phyloP scores from a whole-genome alignment of 345 rosid species.

The Firmiana major region DNA sequence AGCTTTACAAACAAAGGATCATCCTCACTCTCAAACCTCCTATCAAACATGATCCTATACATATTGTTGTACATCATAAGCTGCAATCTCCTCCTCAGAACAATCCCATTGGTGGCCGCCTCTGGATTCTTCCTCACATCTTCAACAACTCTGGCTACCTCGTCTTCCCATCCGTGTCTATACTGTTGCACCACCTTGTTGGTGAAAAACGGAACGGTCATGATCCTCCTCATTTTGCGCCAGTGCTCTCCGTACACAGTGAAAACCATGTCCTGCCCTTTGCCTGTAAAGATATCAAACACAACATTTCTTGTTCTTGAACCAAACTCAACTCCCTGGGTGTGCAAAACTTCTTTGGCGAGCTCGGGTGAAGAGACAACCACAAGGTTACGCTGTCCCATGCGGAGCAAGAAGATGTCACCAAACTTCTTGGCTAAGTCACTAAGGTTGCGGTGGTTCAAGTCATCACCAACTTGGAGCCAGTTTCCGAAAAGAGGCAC shows the following conservation, averaged over 20 bases:
- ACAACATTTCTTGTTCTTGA: conserved; percentile 92
- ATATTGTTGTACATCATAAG: conserved; percentile 97
- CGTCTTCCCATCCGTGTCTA: conserved; percentile 87
- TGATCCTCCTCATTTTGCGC: conserved; percentile 97
- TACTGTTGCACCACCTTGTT: conserved; percentile 79
- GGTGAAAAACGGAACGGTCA: conserved; percentile 99
- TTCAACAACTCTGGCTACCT: conserved; percentile 26
- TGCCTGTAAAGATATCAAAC: conserved; percentile 93
- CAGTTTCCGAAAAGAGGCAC: conserved; percentile 94
- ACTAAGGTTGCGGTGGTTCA: conserved; percentile 85
- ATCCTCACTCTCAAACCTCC: conserved; percentile 80
- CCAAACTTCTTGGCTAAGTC: conserved; percentile 80
- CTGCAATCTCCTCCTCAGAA: conserved; percentile 71
- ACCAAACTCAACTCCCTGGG: conserved; percentile 90
- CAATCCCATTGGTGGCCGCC: conserved; percentile 56
- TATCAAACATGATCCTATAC: conserved; percentile 80
- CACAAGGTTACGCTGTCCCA: conserved; percentile 96
- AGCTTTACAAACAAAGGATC: conserved; percentile 76
- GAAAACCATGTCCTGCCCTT: conserved; percentile 99
- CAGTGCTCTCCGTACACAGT: conserved; percentile 98
- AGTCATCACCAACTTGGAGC: conserved; percentile 99
- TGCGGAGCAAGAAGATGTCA: conserved; percentile 72
- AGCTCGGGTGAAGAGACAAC: conserved; percentile 88
- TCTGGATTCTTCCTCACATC: conserved; percentile 77
- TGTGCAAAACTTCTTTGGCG: conserved; percentile 86